Evolutionary conservation across 2,329 filamentous ascomycete genomes (phyloP).

Genomic region (Rutstroemia sp.): DNA sequence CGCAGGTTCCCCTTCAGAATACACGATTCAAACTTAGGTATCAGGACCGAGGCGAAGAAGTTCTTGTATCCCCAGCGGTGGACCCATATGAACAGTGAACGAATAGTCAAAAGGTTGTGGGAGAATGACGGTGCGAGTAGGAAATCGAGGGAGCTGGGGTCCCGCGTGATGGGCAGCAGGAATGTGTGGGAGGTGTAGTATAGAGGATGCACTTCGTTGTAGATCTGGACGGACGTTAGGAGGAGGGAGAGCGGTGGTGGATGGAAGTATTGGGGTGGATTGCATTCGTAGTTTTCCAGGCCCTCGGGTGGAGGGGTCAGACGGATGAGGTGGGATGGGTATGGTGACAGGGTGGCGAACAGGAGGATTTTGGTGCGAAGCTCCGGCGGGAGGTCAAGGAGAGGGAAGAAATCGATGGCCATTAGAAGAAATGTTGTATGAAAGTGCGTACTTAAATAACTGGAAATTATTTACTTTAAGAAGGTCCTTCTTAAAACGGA

Average conservation of each 20-base stretch:
- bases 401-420: background rate
- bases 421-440: too few species aligned
- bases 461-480: too few species aligned
- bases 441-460: too few species aligned
- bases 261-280: slow-evolving; percentile 2
- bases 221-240: slow-evolving; percentile 21
- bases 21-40: slow-evolving; percentile 19
- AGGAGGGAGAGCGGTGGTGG: slow-evolving; percentile 20
- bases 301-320: background rate
- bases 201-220: slow-evolving; percentile 22
- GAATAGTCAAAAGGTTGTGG: slow-evolving; percentile 16
- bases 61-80: slow-evolving; percentile 20
- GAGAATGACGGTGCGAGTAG: slow-evolving; percentile 10
- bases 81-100: slow-evolving; percentile 13
- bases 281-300: background rate
- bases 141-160: slow-evolving; percentile 16
- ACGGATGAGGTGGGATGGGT: background rate
- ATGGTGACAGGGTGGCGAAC: slow-evolving; percentile 7
- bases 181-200: slow-evolving; percentile 25
- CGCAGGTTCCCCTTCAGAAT: slow-evolving; percentile 24
- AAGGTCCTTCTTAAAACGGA: too few species aligned
- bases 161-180: slow-evolving; percentile 13
- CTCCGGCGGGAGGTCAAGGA: slow-evolving; percentile 26
- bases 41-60: slow-evolving; percentile 15
- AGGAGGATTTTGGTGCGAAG: slow-evolving; percentile 24